phyloP scores from a whole-genome alignment of 2,329 filamentous ascomycete species.

The Aureobasidium namibiae region DNA sequence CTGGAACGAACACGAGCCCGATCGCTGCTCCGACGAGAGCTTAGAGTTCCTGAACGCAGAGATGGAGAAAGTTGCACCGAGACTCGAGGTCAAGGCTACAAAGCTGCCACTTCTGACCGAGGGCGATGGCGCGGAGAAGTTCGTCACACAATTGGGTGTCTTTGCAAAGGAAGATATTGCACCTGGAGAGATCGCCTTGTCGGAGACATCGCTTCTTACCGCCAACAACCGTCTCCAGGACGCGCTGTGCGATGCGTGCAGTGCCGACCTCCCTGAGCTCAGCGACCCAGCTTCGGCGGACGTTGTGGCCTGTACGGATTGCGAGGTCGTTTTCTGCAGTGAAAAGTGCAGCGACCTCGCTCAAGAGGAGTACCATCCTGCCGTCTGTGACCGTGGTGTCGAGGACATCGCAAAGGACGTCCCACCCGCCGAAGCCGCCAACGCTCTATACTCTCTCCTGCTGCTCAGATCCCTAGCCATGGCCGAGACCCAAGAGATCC shows the following conservation, averaged over 20 bases:
- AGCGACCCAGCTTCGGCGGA: conserved; percentile 18
- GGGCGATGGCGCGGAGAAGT: conserved; percentile 20
- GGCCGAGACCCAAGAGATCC: conserved; percentile 49
- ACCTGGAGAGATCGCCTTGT: conserved; percentile 67
- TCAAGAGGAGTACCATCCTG: conserved; percentile 48
- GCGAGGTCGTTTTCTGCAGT: conserved; percentile 55
- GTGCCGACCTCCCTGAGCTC: conserved; percentile 54
- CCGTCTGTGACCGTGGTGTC: conserved; percentile 47
- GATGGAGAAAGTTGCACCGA: conserved; percentile 63
- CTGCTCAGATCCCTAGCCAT: conserved; percentile 52
- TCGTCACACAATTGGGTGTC: conserved; percentile 73
- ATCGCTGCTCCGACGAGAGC: conserved; percentile 45
- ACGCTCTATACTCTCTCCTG: conserved; percentile 52
- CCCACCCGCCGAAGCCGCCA: conserved; percentile 48
- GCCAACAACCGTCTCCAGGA: conserved; percentile 85
- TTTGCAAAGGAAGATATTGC: conserved; percentile 78
- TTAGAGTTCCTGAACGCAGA: conserved; percentile 64
- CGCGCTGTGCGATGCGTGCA: conserved; percentile 82
- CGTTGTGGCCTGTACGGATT: conserved; percentile 43
- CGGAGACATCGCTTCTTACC: conserved; percentile 78
- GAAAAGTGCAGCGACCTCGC: conserved; percentile 48
- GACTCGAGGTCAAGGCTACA: conserved; percentile 70
- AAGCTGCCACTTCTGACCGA: conserved; percentile 60
- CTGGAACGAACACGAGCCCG: conserved; percentile 54
- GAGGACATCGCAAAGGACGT: conserved; percentile 53